These are phyloP conservation scores for Diaporthe helianthi DNA, from an alignment of 2,329 filamentous ascomycete genomes.

Conservation along the genomic window DNA sequence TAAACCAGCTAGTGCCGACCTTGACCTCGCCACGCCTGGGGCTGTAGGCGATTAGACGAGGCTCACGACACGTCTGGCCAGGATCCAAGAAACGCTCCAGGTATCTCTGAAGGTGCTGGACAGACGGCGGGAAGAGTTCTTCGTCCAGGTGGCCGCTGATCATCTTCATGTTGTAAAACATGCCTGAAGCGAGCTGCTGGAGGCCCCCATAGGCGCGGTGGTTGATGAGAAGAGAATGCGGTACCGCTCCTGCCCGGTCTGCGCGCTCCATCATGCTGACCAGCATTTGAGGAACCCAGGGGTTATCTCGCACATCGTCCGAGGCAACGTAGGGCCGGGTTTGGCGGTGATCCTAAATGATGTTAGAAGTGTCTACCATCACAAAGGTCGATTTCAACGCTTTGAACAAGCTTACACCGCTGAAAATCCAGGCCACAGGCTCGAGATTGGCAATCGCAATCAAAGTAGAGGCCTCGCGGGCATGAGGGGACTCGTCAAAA, in stretches of 20 bases:
- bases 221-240: constrained; percentile 41
- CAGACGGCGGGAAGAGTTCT: constrained; percentile 33
- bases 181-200: constrained; percentile 48
- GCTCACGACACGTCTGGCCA: constrained; percentile 40
- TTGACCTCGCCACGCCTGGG: constrained; percentile 35
- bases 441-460: constrained; percentile 53
- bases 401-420: constrained; percentile 45
- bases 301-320: constrained; percentile 30
- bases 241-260: constrained; percentile 35
- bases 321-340: constrained; percentile 44
- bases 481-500: constrained; percentile 72
- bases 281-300: constrained; percentile 36
- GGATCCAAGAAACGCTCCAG: constrained; percentile 34
- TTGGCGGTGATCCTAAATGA: constrained; percentile 31
- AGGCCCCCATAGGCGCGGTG: constrained; percentile 42
- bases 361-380: constrained; percentile 37
- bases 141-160: constrained; percentile 39
- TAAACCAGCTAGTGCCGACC: constrained; percentile 46
- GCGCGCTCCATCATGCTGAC: constrained; percentile 42
- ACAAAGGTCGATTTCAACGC: constrained; percentile 48
- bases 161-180: constrained; percentile 53
- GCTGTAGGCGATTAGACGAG: constrained; percentile 44
- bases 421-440: constrained; percentile 53
- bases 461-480: constrained; percentile 53
- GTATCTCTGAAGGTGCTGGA: constrained; percentile 35